Base-by-base conservation (phyloP, 1,139 yeast genomes). In the Candida sanyaensis region DNA sequence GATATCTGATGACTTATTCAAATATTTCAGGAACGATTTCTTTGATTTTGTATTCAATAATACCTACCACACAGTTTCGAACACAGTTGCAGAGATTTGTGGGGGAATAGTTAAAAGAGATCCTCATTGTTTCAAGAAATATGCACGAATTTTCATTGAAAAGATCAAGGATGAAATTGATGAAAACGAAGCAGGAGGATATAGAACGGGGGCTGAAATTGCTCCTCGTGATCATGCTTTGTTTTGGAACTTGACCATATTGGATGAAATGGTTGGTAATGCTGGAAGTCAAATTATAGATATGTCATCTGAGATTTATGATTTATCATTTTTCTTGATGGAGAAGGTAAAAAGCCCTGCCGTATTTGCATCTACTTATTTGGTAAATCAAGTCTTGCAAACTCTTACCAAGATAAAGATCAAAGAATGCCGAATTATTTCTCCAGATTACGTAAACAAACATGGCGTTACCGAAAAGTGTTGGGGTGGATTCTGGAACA, bases 131-230 rank as follows among this genome's bases (percentile, higher is more conserved):
- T 80, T 85, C 52, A 70, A 75, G 2, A 64, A 65, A 37, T 66
- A 81, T 37, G 75, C 80, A 43, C 68, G 72, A 1, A 60, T 74
- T 26, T 65, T 87, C 27, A 70, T 78, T 44, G 74, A 73, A 2
- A 78, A 77, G 50, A 84, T 92, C 32, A 73, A 74, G 43, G 83
- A 80, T 28, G 97, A 93, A 60, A 75, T 93, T 23, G 74, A 73
- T n/a, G 92, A 86, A 57, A 88, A 92, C 55, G 88, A 85, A 8
- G 97, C 98, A 0, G 98, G 97, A 1, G 71, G 81, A 1, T 71
- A 85, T 0, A 78, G 97, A 60, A 81, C 84, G 17, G 86, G 88
- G 1, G 75, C 80, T 4, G 91, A 86, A 41, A 75, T 88, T 30
- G 75, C 84, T 24, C 90, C 90, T 11, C 76, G 92, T 44, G 99